A percentile compares a stretch with the other conserved stretches of the same genome.
phyloP scores from a whole-genome alignment of 768 basidiomycete species.

The Auricularia auricula-judae region DNA sequence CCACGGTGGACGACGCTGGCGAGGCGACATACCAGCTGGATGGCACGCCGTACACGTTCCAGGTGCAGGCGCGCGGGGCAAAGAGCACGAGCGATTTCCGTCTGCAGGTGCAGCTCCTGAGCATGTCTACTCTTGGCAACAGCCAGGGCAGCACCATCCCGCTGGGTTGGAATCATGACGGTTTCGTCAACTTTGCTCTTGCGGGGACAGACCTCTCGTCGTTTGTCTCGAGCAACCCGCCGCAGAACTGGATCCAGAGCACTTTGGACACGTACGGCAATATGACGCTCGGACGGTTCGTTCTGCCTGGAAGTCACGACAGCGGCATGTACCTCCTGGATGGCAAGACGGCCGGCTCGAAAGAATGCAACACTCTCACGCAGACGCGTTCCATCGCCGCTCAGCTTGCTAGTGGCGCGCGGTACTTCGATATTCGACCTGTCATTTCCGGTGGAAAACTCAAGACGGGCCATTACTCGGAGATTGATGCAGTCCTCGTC shows the following conservation, averaged over 20 bases:
- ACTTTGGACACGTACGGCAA: background rate
- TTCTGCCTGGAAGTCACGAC: background rate
- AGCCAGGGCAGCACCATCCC: background rate
- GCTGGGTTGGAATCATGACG: background rate
- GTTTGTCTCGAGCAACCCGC: background rate
- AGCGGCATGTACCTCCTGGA: background rate
- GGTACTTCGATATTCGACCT: background rate
- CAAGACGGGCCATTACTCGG: background rate
- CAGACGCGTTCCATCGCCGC: background rate
- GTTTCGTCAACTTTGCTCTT: background rate
- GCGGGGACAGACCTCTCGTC: background rate
- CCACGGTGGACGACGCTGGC: background rate
- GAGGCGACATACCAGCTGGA: background rate
- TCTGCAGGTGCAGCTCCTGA: background rate
- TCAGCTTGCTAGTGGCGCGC: background rate
- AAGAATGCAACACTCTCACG: background rate
- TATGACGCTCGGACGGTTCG: background rate
- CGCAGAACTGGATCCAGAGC: background rate
- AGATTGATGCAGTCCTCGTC: background rate
- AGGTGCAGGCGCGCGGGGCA: background rate
- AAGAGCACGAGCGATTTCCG: background rate
- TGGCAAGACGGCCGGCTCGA: background rate
- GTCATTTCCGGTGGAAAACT: background rate
- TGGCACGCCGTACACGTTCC: background rate
- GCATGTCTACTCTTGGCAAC: background rate